Conservation (phyloP, 768 basidiomycete species). For the Nevesoporus exiguus region DNA sequence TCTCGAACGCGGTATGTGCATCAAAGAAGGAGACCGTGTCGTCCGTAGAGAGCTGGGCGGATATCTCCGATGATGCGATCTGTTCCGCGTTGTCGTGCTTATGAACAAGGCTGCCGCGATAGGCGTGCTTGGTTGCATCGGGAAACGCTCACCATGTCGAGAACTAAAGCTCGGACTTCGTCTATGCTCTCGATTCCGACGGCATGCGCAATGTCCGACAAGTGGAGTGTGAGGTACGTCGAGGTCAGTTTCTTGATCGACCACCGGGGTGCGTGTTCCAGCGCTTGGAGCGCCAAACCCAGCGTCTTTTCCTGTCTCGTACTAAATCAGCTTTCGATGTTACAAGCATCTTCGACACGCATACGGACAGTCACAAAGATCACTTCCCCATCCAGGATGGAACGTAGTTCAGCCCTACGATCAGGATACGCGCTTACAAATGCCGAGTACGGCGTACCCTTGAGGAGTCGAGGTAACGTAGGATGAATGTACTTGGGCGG, state of each 20-base stretch:
- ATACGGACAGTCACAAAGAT: constrained; percentile 50
- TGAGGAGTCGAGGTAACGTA: constrained; percentile 56
- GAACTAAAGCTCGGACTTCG: constrained; percentile 54
- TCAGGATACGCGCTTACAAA: constrained; percentile 69
- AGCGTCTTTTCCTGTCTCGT: constrained; percentile 60
- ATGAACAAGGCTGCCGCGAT: too few species aligned
- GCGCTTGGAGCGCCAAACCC: constrained; percentile 64
- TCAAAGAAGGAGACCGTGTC: constrained; percentile 76
- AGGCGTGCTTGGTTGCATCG: too few species aligned
- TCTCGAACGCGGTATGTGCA: constrained; percentile 54
- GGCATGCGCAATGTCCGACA: constrained; percentile 63
- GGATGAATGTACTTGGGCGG: constrained; percentile 76
- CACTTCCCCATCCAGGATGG: constrained; percentile 53
- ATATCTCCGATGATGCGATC: constrained; percentile 72
- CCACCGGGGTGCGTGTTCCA: constrained; percentile 74
- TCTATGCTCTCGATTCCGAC: constrained; percentile 44
- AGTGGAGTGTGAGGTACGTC: constrained; percentile 76
- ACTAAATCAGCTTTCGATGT: constrained; percentile 4
- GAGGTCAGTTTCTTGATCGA: constrained; percentile 74
- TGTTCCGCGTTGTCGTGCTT: too few species aligned
- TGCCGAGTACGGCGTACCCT: constrained; percentile 59
- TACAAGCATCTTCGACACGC: not conserved
- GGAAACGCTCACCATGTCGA: constrained; percentile 69
- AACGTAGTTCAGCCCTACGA: constrained; percentile 41
- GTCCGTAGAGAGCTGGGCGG: constrained; percentile 60